Percentiles rank a stretch among this genome's conserved stretches.
Conservation (phyloP, 257 asterid genomes). For the Paraleonurus japonicus region DNA sequence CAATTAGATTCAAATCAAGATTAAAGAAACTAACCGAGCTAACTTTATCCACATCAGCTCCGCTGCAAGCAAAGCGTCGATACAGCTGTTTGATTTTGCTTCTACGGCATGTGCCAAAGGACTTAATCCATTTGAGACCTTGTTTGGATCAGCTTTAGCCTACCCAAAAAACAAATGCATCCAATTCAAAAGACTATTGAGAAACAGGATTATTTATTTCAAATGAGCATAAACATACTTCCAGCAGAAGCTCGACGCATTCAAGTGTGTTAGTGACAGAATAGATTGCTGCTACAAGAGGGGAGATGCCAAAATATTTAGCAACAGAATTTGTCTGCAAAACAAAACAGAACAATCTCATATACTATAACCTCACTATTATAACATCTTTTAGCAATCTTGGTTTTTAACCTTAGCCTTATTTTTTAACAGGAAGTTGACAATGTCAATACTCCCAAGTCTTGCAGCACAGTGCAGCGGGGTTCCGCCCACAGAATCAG, state of each 20-base stretch:
- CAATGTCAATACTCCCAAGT: background rate
- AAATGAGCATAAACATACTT: background rate
- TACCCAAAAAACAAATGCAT: background rate
- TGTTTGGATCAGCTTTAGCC: background rate
- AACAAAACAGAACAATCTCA: too few species aligned
- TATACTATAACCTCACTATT: too few species aligned
- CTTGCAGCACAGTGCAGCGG: background rate
- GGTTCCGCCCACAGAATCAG: background rate
- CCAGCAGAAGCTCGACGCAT: background rate
- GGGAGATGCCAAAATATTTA: background rate
- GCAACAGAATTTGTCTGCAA: background rate
- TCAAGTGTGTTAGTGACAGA: background rate
- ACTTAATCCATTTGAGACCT: background rate
- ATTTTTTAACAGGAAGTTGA: background rate
- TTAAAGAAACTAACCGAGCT: too few species aligned
- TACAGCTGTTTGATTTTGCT: background rate
- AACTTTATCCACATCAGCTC: too few species aligned
- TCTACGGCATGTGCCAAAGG: background rate
- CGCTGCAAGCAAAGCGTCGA: background rate
- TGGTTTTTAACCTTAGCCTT: background rate
- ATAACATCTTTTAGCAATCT: too few species aligned
- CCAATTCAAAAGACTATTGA: background rate
- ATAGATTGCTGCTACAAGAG: background rate
- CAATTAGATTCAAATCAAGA: too few species aligned
- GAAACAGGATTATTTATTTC: background rate